Conservation (phyloP, 2,329 filamentous ascomycete genomes). For the Penicillium sp. region DNA sequence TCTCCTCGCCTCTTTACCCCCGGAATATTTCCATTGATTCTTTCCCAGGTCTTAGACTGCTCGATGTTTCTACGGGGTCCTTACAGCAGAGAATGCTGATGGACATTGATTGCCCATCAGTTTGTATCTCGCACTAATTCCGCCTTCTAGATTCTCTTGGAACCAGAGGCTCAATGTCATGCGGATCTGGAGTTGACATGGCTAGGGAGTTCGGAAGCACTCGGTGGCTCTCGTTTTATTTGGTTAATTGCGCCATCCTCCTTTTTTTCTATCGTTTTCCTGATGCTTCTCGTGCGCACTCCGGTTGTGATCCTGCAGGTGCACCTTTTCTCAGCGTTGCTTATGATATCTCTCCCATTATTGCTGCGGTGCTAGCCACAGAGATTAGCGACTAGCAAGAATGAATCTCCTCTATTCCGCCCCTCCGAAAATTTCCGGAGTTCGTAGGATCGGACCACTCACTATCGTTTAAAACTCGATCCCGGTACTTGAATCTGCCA, state of each 20-base stretch:
- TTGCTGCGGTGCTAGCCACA: constrained; percentile 7
- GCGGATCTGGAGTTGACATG: no score
- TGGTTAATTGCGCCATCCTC: no score
- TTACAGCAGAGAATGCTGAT: no score
- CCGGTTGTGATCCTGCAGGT: neutral
- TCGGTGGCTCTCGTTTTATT: constrained; percentile 1
- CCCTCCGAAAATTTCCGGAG: neutral
- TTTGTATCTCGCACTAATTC: no score
- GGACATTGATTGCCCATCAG: no score
- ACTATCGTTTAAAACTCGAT: no score
- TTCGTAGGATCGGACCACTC: neutral
- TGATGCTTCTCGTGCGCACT: constrained; percentile 1
- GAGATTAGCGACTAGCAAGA: constrained; percentile 15
- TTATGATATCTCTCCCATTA: constrained; percentile 9
- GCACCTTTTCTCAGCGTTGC: constrained; percentile 5
- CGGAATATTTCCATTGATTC: constrained; percentile 38
- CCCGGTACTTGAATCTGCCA: constrained; percentile 7
- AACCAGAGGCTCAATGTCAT: no score
- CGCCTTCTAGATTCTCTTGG: no score
- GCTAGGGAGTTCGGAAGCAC: constrained; percentile 1
- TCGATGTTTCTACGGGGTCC: no score
- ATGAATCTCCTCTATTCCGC: constrained; percentile 7
- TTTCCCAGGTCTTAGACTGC: neutral
- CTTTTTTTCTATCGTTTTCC: constrained; percentile 6
- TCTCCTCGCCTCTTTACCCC: constrained; percentile 39